phyloP scores from a whole-genome alignment of 495 filamentous ascomycete genomes.

The Hamigera avellanea region DNA sequence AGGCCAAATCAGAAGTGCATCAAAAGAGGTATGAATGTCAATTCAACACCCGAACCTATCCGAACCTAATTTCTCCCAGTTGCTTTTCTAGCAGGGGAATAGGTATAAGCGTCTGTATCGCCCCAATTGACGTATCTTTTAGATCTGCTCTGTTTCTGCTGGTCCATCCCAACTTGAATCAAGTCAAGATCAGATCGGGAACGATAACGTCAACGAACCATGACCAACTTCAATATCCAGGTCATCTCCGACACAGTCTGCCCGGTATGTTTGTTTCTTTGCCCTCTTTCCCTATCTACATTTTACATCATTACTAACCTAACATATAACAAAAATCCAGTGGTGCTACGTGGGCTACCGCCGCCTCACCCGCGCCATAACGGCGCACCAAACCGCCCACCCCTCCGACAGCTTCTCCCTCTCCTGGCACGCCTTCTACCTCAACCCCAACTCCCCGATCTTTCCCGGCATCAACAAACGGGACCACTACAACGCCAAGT shows the following conservation, averaged over 20 bases:
- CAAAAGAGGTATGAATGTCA: too few relatives aligned
- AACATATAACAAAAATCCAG: slow-evolving; percentile 12
- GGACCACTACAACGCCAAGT: slow-evolving; percentile 39
- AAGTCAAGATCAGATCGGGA: too few relatives aligned
- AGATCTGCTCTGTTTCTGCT: too few relatives aligned
- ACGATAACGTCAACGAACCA: slow-evolving; percentile 17
- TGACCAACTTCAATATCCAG: slow-evolving; percentile 70
- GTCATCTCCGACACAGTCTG: slow-evolving; percentile 69
- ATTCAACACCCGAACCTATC: too few relatives aligned
- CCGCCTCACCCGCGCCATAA: slow-evolving; percentile 59
- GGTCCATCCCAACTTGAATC: too few relatives aligned
- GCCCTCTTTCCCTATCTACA: slow-evolving; percentile 1
- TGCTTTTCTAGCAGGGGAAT: too few relatives aligned
- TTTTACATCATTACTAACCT: slow-evolving; percentile 2
- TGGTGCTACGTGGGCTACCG: slow-evolving; percentile 79
- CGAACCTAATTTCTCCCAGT: too few relatives aligned
- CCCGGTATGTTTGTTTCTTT: slow-evolving; percentile 43
- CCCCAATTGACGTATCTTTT: too few relatives aligned
- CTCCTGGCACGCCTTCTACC: slow-evolving; percentile 69
- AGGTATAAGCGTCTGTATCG: too few relatives aligned
- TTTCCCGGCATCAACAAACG: slow-evolving; percentile 44
- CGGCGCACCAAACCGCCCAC: slow-evolving; percentile 44
- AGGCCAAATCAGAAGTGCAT: too few relatives aligned
- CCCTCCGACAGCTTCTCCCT: slow-evolving; percentile 60
- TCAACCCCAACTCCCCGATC: slow-evolving; percentile 53